Base-by-base conservation (phyloP, 352 stramenopile species). In the Phytophthora pistaciae region DNA sequence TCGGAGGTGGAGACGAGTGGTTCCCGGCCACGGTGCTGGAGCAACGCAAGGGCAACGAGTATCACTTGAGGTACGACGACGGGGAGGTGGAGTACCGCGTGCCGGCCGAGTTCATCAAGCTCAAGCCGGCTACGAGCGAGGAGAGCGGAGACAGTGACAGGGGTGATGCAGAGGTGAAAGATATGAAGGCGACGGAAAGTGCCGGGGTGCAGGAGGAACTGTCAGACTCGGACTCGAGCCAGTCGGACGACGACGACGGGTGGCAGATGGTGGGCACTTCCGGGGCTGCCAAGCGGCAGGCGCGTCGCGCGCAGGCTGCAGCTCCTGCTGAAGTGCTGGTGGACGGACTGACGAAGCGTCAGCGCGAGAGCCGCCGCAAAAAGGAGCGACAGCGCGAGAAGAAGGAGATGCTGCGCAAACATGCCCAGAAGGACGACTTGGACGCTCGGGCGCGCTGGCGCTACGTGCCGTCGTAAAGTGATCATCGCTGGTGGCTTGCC, bases 21-120 rank as follows among this genome's bases (percentile, higher is more conserved):
- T 94, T 94, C 49, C 85, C 84, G 2, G 87, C 84, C 4, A 83
- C 58, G 5, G 78, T 96, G 27, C 49, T 83, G 4, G 88, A 94
- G 83, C 87, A 91, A 66, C 84, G 79, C n/a, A 89, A 86, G 33
- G 85, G 83, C 16, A 87, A 88, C 60, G 72, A 88, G 62, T 96
- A 94, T 70, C 78, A 91, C 52, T 56, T 96, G 23, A 79, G 83
- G 31, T 96, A 94, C 54, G 88, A 96, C 73, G 88, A 96, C 42
- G 88, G 85, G 38, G 87, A 81, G 49, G 63, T 92, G 13, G 88
- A 96, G 50, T 87, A 87, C 56, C 82, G 83, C 46, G 88, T 96
- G n/a, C 76, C 85, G 13, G 66, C 81, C 56, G 72, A 75, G 31
- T 70, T 82, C 42, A 92, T 96, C 61, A 75, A 81, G 40, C 38